These are phyloP conservation scores for Penicillium verhagenii DNA, from an alignment of 495 filamentous ascomycete species.

Conservation along the genomic window DNA sequence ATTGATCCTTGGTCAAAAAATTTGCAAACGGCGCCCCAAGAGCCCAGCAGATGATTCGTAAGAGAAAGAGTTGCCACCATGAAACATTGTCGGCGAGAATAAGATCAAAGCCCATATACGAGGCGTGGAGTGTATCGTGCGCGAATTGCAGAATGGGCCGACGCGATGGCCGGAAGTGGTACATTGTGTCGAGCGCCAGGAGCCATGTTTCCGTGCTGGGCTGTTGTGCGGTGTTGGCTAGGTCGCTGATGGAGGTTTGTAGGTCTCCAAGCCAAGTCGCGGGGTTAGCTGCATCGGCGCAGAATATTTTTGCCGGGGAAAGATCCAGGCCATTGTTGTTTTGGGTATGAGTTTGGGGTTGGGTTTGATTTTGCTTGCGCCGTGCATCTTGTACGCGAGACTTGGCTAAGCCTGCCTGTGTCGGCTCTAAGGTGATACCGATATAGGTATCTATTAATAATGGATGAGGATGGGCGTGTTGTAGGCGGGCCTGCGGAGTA, in stretches of 20 bases:
- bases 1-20: slow-evolving; percentile 55
- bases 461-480: neutral
- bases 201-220: slow-evolving; percentile 33
- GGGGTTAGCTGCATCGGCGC: slow-evolving; percentile 33
- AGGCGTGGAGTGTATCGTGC: slow-evolving; percentile 30
- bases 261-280: slow-evolving; percentile 25
- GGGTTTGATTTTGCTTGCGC: neutral
- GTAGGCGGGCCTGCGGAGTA: neutral
- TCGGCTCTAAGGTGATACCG: slow-evolving; percentile 40
- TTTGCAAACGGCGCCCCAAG: slow-evolving; percentile 36
- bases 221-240: neutral
- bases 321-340: too few relatives aligned
- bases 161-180: slow-evolving; percentile 51
- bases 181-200: slow-evolving; percentile 49
- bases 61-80: slow-evolving; percentile 21
- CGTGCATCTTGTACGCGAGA: slow-evolving; percentile 12
- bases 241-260: slow-evolving; percentile 10
- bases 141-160: slow-evolving; percentile 38
- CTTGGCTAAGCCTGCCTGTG: slow-evolving; percentile 32
- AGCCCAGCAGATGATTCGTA: slow-evolving; percentile 33
- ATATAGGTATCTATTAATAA: slow-evolving; percentile 37
- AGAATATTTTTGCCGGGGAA: slow-evolving; percentile 29
- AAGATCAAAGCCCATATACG: slow-evolving; percentile 46
- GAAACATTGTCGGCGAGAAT: slow-evolving; percentile 23
- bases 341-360: neutral